Base-by-base conservation (phyloP, 306 rosid species). In the Pterocarpus macrocarpus region DNA sequence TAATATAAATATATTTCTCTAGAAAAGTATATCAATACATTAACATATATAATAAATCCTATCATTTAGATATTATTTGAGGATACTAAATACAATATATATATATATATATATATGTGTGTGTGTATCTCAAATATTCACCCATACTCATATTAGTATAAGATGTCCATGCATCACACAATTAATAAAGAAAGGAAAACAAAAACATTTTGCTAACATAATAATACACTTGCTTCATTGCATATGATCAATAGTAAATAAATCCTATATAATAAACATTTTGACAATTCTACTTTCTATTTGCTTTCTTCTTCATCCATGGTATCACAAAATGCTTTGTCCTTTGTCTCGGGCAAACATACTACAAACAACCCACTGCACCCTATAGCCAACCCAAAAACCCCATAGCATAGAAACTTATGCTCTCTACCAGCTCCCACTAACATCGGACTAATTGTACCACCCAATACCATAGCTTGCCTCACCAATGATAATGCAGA, bases 221-320 rank as follows among this genome's bases (percentile, higher is more conserved):
- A 17, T 56, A 56, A 56, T 8, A 56, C 3, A 17, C 33, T n/a
- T 56, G 32, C 9, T 17, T 6, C 2, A 17, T 56, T 56, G 32
- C 55, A 11, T 49, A 11, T 49, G 5, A 22, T 22, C 28, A 3
- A 13, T 49, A 49, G 55, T 3, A 49, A 49, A 49, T 49, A 3
- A 49, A 9, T 44, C 50, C 2, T n/a, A 16, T 3, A 15, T 7
- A 5, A 35, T 30, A 33, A 64, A 15, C 12, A 38, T 15, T 8
- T 5, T 41, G 36, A 36, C 49, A 34, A 35, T 13, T 63, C 5
- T 7, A 35, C 14, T 41, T 39, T 17, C 14, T 71, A 43, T 53
- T 34, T 52, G 49, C 28, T 53, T 71, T 52, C 76, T 52, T 71
- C 76, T 68, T 68, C 73, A 52, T 71, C 64, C 76, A 71, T 52